A percentile compares a stretch with the other conserved stretches of the same genome.
Conservation (phyloP, 169 alveolate species). For the Plasmodium vivax region DNA sequence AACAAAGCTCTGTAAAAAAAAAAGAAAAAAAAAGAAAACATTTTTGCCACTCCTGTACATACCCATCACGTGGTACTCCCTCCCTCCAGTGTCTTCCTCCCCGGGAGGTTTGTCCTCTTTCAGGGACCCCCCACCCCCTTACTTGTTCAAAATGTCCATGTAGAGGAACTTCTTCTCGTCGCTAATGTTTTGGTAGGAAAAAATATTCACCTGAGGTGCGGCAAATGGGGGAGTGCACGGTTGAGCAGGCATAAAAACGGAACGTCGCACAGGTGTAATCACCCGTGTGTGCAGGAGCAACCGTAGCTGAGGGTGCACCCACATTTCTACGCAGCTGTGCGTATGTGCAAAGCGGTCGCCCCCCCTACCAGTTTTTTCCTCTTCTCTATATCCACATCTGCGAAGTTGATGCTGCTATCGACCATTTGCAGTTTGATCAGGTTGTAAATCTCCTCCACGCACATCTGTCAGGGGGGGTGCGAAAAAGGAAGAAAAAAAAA, state of each 20-base stretch:
- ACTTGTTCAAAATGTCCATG: slow-evolving; percentile 63
- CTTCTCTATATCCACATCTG: slow-evolving; percentile 65
- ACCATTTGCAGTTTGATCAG: slow-evolving; percentile 54
- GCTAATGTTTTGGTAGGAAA: slow-evolving; percentile 67
- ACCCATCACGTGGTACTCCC: background rate
- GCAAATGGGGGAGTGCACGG: background rate
- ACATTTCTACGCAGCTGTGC: background rate
- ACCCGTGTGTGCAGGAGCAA: background rate
- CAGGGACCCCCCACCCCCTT: background rate
- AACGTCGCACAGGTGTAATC: background rate
- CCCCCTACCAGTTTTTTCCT: slow-evolving; percentile 62
- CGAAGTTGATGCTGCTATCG: slow-evolving; percentile 18
- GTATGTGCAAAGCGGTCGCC: background rate
- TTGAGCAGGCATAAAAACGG: background rate
- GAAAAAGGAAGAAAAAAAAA: background rate
- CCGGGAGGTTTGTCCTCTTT: background rate
- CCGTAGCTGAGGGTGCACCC: background rate
- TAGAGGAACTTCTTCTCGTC: slow-evolving; percentile 63
- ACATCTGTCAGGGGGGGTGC: slow-evolving; percentile 1
- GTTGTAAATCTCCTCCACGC: slow-evolving; percentile 54
- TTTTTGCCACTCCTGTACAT: background rate
- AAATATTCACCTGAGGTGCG: slow-evolving; percentile 30
- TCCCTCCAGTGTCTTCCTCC: background rate
- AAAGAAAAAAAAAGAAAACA: background rate
- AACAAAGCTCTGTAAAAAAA: background rate